phyloP scores from a whole-genome alignment of 2,329 filamentous ascomycete genomes.

The Epicoccum nigrum region DNA sequence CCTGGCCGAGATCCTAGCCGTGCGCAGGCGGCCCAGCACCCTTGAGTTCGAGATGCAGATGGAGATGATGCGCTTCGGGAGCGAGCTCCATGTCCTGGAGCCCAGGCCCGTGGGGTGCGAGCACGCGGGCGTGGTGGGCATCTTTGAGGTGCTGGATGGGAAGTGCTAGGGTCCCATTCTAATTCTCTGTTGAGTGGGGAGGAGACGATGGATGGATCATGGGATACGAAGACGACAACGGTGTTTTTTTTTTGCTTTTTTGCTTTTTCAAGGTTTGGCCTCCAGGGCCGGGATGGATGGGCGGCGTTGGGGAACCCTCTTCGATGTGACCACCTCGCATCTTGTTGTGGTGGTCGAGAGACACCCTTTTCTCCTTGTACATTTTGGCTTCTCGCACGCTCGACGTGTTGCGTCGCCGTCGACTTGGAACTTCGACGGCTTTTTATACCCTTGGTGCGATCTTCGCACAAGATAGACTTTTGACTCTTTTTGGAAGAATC shows the following conservation, averaged over 20 bases:
- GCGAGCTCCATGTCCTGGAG: constrained; percentile 42
- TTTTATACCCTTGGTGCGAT: constrained; percentile 16
- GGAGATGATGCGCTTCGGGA: constrained; percentile 39
- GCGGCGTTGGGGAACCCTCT: constrained; percentile 2
- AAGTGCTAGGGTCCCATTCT: constrained; percentile 30
- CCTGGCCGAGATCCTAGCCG: constrained; percentile 40
- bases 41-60: constrained; percentile 47
- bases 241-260: neutral
- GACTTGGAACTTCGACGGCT: neutral
- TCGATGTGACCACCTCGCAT: no score
- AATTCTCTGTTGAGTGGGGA: no score
- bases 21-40: constrained; percentile 42
- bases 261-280: neutral
- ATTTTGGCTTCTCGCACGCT: constrained; percentile 4
- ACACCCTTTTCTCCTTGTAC: constrained; percentile 9
- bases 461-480: constrained; percentile 12
- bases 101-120: constrained; percentile 30
- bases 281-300: neutral
- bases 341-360: no score
- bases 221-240: neutral
- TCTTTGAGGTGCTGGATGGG: constrained; percentile 48
- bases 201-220: neutral
- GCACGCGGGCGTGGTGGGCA: constrained; percentile 42
- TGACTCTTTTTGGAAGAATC: no score
- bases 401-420: neutral